Base-by-base conservation (phyloP, 2,329 filamentous ascomycete species). In the Penicillium sp. region DNA sequence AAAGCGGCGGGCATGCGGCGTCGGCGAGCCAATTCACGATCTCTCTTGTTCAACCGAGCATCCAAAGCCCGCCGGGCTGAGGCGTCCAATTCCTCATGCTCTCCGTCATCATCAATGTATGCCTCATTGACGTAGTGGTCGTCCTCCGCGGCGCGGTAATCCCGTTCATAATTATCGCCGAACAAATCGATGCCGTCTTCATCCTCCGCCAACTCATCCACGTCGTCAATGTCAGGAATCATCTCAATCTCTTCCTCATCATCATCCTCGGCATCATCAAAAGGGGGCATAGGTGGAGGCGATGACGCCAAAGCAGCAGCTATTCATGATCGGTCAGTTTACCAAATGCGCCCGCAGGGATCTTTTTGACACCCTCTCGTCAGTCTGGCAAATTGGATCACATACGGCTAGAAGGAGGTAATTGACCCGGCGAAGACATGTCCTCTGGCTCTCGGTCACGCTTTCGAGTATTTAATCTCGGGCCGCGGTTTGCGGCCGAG, bases 401-500 rank as follows among this genome's bases (percentile, higher is more conserved):
- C 79, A 67, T 68, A 84, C 80, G 80, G 62, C 80, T 84, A 32
- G 81, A 83, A 25, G 81, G 81, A 55, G 81, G 80, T 55, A 60
- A 51, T 43, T 76, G 75, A 45, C 74, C 76, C 12, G 80, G 81
- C 27, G 80, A 81, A 37, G 75, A 73, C 45, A 82, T 79, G 61
- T 83, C 78, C 58, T 85, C 83, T 50, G 78, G 77, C 59, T 85
- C 83, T 70, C 83, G 77, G 33, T 77, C 75, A 60, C 84, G 79
- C 69, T 86, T 86, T 51, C 81, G 76, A 52, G 76, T 71, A 55
- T 72, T 77, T 54, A 73, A 72, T 13, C 71, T 70, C 48, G 78
- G 67, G 45, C 88, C 88, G 58, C 88, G 83, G 71, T 95, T 95
- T 61, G 84, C 89, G 56, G 90, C 90, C 51, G 85, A 83, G 76